Evolutionary conservation across 768 basidiomycete genomes (phyloP), one percentile per base, ranked within the genome.

Genomic region (Exsudoporus frostii): DNA sequence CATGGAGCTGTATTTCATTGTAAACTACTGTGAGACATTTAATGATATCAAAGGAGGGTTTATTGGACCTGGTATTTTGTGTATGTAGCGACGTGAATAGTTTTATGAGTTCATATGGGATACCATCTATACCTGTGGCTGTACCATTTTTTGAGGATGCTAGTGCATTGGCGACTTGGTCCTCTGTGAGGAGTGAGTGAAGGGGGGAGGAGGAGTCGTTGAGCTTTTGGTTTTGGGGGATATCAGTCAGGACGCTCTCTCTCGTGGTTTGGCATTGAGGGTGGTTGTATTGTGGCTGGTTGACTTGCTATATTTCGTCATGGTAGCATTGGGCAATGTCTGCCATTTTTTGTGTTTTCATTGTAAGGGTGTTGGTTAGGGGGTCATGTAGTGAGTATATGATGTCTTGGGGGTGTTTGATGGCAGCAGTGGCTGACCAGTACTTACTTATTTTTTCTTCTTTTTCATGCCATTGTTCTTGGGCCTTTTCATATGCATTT

Each of bases 321-420:
- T 59, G 52, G 38, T 59, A 49, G 1, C 19, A 2, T 0, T 14
- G 0, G 0, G 71, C 68, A 0, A 74, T 47, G 0, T 71, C 48
- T 0, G 71, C 67, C 74, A 76, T 76, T n/a, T 67, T 46, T 0
- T 52, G 8, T 0, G 71, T 67, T 0, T 49, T 11, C 0, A 8
- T 33, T 0, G 30, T 36, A 1, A 39, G 11, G 0, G 1, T n/a
- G 1, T 47, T 36, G 0, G 48, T n/a, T 0, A 2, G 10, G 0
- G 50, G 53, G 24, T 54, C 15, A 2, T 32, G 39, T 0, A 72
- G 57, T 0, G 56, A 39, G 1, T 39, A 30, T 3, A 72, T 68
- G 0, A 54, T 43, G 13, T 71, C 64, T 20, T 60, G n/a, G 0
- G 63, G 65, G 4, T 1, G 27, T 0, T 30, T 30, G 0, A 38